Evolutionary conservation across 441 rosid species (phyloP), one percentile per base, ranked within the genome.

Genomic region (Syzygium syzygioides): DNA sequence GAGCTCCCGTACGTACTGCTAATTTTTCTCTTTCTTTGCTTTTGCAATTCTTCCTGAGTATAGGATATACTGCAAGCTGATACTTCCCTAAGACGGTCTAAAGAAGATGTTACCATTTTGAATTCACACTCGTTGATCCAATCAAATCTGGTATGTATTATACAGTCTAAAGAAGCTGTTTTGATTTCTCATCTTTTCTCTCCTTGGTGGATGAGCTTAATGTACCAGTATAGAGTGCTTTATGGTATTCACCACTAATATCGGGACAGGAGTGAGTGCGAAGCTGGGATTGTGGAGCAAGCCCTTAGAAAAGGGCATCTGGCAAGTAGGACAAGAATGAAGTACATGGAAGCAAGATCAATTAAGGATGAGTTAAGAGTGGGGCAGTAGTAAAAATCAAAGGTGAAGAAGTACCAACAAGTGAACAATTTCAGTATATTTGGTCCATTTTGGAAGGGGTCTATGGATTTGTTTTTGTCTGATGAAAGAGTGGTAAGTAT

Each of bases 31-130:
- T 34, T 76, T 87, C 15, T 87, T 86, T 64, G 60, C 34, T 64
- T 87, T 64, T 45, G 76, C 17, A 83, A n/a, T 85, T 92, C 85
- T 48, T 90, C 71, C 86, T 87, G 90, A 89, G 68, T 92, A 56
- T 90, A 98, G 99, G 97, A 93, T 89, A 92, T 98, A 89, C 90
- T 97, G 18, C 94, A 90, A 90, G 97, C 92, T 76, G 96, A 98
- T 94, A 88, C 94, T 68, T 90, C 96, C 84, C 89, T 98, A 55
- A 93, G 92, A 90, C 96, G 97, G 85, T 91, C 98, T 85, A 93
- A 91, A 90, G 98, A 97, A 88, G 99, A 98, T 91, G 83, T 95
- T 89, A 94, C 95, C 87, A 91, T 93, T 55, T 85, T 97, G 90
- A 95, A 96, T 92, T 94, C 98, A 56, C 93, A 93, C 91, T 94